These are phyloP conservation scores for Cladophialophora chaetospira DNA, from an alignment of 2,329 filamentous ascomycete species.

Conservation along the genomic window DNA sequence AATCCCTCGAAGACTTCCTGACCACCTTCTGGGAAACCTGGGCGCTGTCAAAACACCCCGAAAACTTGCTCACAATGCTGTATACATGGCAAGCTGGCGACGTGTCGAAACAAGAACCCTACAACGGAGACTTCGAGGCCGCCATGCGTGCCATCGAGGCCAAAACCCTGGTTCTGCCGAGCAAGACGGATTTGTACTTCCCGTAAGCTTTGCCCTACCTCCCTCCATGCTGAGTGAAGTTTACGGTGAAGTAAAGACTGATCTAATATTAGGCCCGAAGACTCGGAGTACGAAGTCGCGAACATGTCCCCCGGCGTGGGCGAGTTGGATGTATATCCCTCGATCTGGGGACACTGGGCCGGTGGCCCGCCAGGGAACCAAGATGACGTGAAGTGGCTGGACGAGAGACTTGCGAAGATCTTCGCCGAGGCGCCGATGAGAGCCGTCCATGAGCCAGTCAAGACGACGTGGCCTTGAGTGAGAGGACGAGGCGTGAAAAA, in stretches of 20 bases:
- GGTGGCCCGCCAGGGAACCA: conserved; percentile 71
- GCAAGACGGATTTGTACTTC: conserved; percentile 77
- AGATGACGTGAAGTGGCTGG: conserved; percentile 72
- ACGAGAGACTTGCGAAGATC: conserved; percentile 60
- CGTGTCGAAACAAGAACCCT: conserved; percentile 67
- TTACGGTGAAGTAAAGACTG: too few relatives aligned
- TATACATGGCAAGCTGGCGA: conserved; percentile 78
- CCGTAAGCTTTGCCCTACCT: conserved; percentile 55
- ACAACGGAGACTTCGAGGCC: conserved; percentile 65
- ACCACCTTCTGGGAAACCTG: conserved; percentile 74
- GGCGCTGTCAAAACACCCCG: conserved; percentile 68
- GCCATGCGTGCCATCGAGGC: conserved; percentile 71
- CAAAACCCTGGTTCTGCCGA: conserved; percentile 69
- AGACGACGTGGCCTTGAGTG: background rate
- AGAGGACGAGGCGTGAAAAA: too few relatives aligned
- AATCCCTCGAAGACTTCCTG: conserved; percentile 73
- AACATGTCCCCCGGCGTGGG: conserved; percentile 63
- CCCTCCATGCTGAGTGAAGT: too few relatives aligned
- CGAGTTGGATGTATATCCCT: conserved; percentile 57
- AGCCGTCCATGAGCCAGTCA: too few relatives aligned
- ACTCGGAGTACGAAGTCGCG: conserved; percentile 71
- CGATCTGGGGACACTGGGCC: conserved; percentile 68
- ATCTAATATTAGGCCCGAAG: conserved; percentile 71
- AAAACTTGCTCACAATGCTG: conserved; percentile 73
- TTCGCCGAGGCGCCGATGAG: conserved; percentile 42